Conservation (phyloP, 2,329 filamentous ascomycete genomes). For the Exophiala phaeomuriformis region DNA sequence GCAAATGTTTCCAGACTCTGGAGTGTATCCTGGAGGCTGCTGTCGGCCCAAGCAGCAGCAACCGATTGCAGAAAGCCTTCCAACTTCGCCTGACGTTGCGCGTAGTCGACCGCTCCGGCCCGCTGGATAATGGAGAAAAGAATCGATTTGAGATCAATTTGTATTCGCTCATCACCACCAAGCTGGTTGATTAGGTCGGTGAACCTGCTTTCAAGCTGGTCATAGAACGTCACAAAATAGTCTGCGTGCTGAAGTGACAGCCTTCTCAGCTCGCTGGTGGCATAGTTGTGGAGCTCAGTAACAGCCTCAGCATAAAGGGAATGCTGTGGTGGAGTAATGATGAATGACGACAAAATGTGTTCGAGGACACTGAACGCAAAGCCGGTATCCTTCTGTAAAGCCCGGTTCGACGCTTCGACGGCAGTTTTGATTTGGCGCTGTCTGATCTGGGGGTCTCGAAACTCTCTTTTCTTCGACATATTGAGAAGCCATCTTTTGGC, state of each 20-base stretch:
- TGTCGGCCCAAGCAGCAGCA: conserved; percentile 68
- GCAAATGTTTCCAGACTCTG: conserved; percentile 73
- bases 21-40: conserved; percentile 60
- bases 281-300: conserved; percentile 76
- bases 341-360: conserved; percentile 78
- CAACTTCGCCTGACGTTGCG: conserved; percentile 64
- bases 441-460: conserved; percentile 69
- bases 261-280: conserved; percentile 79
- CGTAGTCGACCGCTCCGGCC: conserved; percentile 63
- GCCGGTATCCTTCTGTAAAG: conserved; percentile 64
- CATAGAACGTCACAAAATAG: conserved; percentile 79
- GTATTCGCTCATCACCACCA: conserved; percentile 69
- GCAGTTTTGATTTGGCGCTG: conserved; percentile 75
- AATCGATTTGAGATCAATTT: conserved; percentile 80
- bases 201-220: conserved; percentile 75
- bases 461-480: conserved; percentile 35
- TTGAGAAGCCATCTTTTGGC: conserved; percentile 38
- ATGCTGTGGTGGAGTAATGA: conserved; percentile 63
- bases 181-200: conserved; percentile 69
- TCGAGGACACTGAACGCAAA: conserved; percentile 88
- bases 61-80: conserved; percentile 75
- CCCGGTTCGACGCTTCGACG: conserved; percentile 76
- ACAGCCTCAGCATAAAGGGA: conserved; percentile 77
- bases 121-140: conserved; percentile 94
- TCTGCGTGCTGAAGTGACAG: conserved; percentile 87